Evolutionary conservation across 345 rosid genomes (phyloP).

Genomic region (Aquilaria yunnanensis): DNA sequence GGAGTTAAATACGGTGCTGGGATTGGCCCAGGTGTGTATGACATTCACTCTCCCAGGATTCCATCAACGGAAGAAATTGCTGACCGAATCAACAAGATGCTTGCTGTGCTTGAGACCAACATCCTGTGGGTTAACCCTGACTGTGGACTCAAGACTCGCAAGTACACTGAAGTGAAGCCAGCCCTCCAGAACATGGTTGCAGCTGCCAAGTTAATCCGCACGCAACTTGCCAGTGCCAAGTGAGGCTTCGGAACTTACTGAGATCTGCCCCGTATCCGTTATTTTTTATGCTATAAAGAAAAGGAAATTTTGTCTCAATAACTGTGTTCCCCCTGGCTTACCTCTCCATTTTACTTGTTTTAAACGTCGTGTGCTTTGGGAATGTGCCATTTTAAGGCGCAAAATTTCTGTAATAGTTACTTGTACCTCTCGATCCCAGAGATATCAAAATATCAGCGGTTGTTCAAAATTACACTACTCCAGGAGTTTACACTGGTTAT

Average conservation of each 20-base stretch:
- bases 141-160: constrained; percentile 94
- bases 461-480: too few species aligned
- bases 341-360: too few species aligned
- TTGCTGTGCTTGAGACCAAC: constrained; percentile 82
- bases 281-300: constrained; percentile 3
- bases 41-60: constrained; percentile 96
- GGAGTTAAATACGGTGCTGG: constrained; percentile 98
- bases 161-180: constrained; percentile 86
- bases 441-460: too few species aligned
- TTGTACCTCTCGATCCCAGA: too few species aligned
- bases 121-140: constrained; percentile 98
- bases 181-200: constrained; percentile 88
- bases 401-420: too few species aligned
- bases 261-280: background rate
- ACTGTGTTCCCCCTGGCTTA: too few species aligned
- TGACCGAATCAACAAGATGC: constrained; percentile 94
- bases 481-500: too few species aligned
- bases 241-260: constrained; percentile 23
- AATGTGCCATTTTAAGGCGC: too few species aligned
- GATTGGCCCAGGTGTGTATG: constrained; percentile 94
- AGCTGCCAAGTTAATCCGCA: constrained; percentile 86
- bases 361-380: too few species aligned
- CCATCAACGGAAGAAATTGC: constrained; percentile 92
- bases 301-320: background rate
- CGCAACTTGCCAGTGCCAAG: constrained; percentile 81